Percentiles rank a stretch among this genome's conserved stretches.
Conservation (phyloP, 257 asterid species). For the Nicotiana otophora region DNA sequence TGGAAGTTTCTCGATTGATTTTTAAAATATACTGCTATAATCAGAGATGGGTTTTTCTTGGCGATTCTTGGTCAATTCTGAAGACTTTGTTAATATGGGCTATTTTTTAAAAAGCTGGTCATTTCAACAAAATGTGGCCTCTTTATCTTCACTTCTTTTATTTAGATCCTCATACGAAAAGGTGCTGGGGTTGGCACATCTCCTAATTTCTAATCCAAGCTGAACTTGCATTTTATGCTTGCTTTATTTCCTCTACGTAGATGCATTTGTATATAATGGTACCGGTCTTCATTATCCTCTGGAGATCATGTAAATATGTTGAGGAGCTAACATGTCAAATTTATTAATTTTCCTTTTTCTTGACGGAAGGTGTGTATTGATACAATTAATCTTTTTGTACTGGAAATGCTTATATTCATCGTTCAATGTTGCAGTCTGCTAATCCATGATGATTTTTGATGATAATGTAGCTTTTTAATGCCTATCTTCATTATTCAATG, state of each 20-base stretch:
- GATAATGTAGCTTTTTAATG: neutral
- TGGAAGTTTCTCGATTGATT: neutral
- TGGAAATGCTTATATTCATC: neutral
- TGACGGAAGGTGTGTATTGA: neutral
- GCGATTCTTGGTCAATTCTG: neutral
- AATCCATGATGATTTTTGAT: neutral
- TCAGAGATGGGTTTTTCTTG: neutral
- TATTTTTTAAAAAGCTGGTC: neutral
- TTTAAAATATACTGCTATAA: neutral
- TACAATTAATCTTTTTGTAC: neutral
- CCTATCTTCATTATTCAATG: neutral
- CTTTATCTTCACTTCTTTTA: neutral
- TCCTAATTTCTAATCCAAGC: neutral
- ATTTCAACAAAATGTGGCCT: neutral
- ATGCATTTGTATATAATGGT: neutral
- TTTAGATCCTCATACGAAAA: neutral
- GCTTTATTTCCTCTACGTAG: neutral
- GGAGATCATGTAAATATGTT: neutral
- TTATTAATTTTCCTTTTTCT: neutral
- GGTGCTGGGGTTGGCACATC: neutral
- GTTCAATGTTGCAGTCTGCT: neutral
- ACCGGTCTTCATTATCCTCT: neutral
- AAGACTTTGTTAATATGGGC: neutral
- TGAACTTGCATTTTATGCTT: slow-evolving; percentile 4
- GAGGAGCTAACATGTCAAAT: neutral